A percentile compares a stretch with the other conserved stretches of the same genome.
Conservation (phyloP, 2,329 filamentous ascomycete genomes). For the Hypoxylon sp. region DNA sequence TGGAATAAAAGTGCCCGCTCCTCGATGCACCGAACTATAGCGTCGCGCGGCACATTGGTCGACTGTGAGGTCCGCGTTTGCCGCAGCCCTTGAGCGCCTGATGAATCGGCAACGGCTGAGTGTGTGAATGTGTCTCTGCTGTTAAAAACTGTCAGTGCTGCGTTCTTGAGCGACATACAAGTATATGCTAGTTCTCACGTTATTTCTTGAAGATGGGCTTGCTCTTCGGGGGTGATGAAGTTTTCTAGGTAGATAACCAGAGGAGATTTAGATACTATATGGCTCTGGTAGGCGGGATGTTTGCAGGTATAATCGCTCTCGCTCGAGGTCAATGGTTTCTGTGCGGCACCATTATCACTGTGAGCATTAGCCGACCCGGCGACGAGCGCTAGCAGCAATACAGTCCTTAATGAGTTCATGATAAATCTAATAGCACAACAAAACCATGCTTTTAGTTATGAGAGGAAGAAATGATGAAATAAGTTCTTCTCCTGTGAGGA, state of each 20-base stretch:
- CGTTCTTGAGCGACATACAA: background rate
- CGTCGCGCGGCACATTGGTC: slow-evolving; percentile 60
- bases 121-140: slow-evolving; percentile 62
- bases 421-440: background rate
- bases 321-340: slow-evolving; percentile 45
- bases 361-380: slow-evolving; percentile 43
- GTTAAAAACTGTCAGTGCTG: slow-evolving; percentile 20
- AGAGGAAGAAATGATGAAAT: slow-evolving; percentile 12
- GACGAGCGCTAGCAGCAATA: slow-evolving; percentile 43
- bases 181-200: slow-evolving; percentile 50
- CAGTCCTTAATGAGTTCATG: slow-evolving; percentile 45
- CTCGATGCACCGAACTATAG: slow-evolving; percentile 63
- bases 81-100: slow-evolving; percentile 55
- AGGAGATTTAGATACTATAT: slow-evolving; percentile 57
- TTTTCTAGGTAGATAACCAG: slow-evolving; percentile 58
- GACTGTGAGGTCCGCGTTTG: slow-evolving; percentile 63
- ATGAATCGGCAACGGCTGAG: slow-evolving; percentile 59
- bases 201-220: slow-evolving; percentile 54
- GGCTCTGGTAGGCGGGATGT: slow-evolving; percentile 54
- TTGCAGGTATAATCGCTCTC: slow-evolving; percentile 47
- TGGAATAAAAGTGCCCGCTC: slow-evolving; percentile 63
- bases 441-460: background rate
- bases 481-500: background rate
- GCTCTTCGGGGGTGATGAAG: slow-evolving; percentile 57
- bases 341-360: slow-evolving; percentile 40